These are phyloP conservation scores for Plicaturopsis crispa DNA, from an alignment of 768 basidiomycete species.

Conservation along the genomic window DNA sequence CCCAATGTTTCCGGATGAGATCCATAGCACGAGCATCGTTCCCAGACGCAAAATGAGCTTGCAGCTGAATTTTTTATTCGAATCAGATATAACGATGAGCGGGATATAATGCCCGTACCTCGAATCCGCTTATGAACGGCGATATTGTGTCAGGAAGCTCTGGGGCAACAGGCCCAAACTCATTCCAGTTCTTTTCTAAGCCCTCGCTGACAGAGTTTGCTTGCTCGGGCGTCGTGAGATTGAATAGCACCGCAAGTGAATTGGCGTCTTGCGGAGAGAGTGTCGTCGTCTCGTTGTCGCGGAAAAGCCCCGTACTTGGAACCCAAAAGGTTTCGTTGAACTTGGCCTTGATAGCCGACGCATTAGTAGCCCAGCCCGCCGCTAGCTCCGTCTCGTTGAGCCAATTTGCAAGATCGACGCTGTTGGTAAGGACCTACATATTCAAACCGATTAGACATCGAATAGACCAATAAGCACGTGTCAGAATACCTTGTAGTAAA, in stretches of 20 bases:
- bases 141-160: conserved; percentile 53
- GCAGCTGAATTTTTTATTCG: conserved; percentile 26
- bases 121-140: conserved; percentile 51
- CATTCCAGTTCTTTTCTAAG: conserved; percentile 43
- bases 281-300: conserved; percentile 45
- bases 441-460: no score
- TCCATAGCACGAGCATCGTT: conserved; percentile 46
- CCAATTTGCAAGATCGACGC: conserved; percentile 32
- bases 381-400: conserved; percentile 28
- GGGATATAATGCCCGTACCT: conserved; percentile 27
- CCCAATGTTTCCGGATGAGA: conserved; percentile 47
- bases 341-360: conserved; percentile 35
- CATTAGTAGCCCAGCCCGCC: conserved; percentile 32
- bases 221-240: conserved; percentile 37
- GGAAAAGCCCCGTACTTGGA: conserved; percentile 37
- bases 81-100: neutral
- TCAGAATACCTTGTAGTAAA: conserved; percentile 44
- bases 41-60: conserved; percentile 49
- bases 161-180: conserved; percentile 42
- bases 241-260: conserved; percentile 46
- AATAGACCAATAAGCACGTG: no score
- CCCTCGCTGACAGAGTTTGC: conserved; percentile 37
- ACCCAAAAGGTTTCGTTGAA: conserved; percentile 52
- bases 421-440: conserved; percentile 44
- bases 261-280: conserved; percentile 55